Conservation (phyloP, 495 filamentous ascomycete genomes). For the Rhypophila decipiens region DNA sequence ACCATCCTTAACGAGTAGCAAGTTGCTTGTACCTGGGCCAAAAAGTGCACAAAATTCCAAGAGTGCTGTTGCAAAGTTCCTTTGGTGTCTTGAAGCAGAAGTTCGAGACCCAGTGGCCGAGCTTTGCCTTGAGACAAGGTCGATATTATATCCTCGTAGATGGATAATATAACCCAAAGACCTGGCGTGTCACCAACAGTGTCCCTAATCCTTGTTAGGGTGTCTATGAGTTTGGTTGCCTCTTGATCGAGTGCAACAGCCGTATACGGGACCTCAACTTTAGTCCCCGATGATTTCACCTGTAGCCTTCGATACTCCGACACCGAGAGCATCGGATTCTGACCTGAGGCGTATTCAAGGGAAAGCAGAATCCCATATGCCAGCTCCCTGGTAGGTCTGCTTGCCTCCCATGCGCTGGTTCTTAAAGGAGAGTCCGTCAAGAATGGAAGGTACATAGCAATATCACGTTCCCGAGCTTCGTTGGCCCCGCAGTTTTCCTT, state of each 20-base stretch:
- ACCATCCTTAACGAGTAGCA: conserved; percentile 63
- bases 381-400: conserved; percentile 44
- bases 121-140: conserved; percentile 24
- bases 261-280: conserved; percentile 5
- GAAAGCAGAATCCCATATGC: conserved; percentile 49
- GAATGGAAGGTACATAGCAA: conserved; percentile 52
- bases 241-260: conserved; percentile 3
- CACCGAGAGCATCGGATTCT: conserved; percentile 6
- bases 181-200: conserved; percentile 2
- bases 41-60: conserved; percentile 60
- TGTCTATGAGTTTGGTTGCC: not conserved
- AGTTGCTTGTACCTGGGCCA: conserved; percentile 55
- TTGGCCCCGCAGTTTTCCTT: not conserved
- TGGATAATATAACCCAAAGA: conserved; percentile 32
- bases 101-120: conserved; percentile 15
- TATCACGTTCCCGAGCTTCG: conserved; percentile 7
- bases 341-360: not conserved
- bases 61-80: conserved; percentile 19
- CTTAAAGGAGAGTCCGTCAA: conserved; percentile 52
- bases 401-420: conserved; percentile 59
- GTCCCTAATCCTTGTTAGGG: conserved; percentile 8
- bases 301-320: conserved; percentile 27
- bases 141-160: conserved; percentile 39
- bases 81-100: conserved; percentile 15
- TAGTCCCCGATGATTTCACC: conserved; percentile 13